phyloP scores from a whole-genome alignment of 345 rosid species.

The Citrus maxima region DNA sequence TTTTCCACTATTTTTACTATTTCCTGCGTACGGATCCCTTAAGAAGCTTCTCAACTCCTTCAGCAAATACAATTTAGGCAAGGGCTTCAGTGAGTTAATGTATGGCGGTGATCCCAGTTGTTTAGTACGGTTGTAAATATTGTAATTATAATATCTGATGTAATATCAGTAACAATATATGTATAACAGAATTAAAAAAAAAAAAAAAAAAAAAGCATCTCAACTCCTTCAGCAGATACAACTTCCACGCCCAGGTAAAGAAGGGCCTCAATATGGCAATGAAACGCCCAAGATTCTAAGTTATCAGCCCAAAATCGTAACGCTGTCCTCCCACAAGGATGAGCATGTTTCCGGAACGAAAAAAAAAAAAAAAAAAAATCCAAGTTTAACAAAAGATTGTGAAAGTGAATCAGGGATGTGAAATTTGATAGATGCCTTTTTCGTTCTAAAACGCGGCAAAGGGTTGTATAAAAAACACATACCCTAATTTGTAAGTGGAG shows the following conservation, averaged over 20 bases:
- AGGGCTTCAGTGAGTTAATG: too few relatives aligned
- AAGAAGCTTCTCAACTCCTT: constrained; percentile 29
- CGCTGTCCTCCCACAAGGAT: constrained; percentile 73
- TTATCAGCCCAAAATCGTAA: constrained; percentile 60
- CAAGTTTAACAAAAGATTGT: constrained; percentile 27
- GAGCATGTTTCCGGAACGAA: constrained; percentile 17
- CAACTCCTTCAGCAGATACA: constrained; percentile 51
- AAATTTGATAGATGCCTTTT: too few relatives aligned
- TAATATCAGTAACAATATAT: too few relatives aligned
- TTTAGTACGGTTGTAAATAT: too few relatives aligned
- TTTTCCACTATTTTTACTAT: not conserved
- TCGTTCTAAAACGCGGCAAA: too few relatives aligned
- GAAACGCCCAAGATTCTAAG: constrained; percentile 70
- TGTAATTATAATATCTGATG: too few relatives aligned
- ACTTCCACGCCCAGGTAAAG: constrained; percentile 69
- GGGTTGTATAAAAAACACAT: not conserved
- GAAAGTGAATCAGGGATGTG: too few relatives aligned
- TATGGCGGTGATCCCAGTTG: too few relatives aligned
- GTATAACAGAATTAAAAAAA: too few relatives aligned
- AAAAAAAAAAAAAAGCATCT: too few relatives aligned
- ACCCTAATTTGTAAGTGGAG: constrained; percentile 81
- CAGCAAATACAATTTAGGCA: too few relatives aligned
- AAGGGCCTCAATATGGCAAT: constrained; percentile 70
- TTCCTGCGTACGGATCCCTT: constrained; percentile 54
- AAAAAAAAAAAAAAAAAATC: not conserved